Conservation (phyloP, 352 stramenopile species). For the Saprolegnia diclina region DNA sequence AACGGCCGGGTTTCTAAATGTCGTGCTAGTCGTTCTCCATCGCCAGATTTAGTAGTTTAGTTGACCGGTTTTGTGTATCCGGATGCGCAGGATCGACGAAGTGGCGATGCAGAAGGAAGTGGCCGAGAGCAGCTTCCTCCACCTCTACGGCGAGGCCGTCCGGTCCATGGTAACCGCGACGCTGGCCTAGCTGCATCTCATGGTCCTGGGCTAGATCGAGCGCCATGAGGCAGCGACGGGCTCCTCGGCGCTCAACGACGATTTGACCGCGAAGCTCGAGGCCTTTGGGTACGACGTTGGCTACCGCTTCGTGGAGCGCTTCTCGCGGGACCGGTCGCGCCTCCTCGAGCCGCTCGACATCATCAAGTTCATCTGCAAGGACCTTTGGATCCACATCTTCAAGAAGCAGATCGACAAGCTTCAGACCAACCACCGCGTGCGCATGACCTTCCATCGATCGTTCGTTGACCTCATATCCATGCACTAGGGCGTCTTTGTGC, state of each 20-base stretch:
- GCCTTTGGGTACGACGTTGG: conserved; percentile 83
- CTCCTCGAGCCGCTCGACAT: conserved; percentile 90
- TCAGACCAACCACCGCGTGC: conserved; percentile 94
- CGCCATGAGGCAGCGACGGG: conserved; percentile 45
- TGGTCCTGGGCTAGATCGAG: conserved; percentile 42
- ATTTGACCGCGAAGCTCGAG: conserved; percentile 75
- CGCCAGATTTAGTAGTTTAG: too few species aligned
- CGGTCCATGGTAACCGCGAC: conserved; percentile 60
- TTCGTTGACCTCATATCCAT: neutral
- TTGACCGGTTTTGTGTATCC: neutral
- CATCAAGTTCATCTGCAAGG: conserved; percentile 98
- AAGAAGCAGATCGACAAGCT: conserved; percentile 98
- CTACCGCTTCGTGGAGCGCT: conserved; percentile 77
- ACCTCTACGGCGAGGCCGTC: conserved; percentile 83
- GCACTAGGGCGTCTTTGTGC: conserved; percentile 83
- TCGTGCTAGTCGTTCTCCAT: too few species aligned
- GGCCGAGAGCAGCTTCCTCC: conserved; percentile 80
- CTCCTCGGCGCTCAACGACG: conserved; percentile 42
- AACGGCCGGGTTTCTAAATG: too few species aligned
- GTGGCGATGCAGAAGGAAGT: conserved; percentile 54
- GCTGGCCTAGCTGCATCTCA: neutral
- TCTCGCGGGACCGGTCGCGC: conserved; percentile 60
- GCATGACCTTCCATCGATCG: conserved; percentile 29
- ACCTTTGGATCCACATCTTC: conserved; percentile 97
- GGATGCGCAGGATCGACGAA: neutral